A percentile compares a stretch with the other conserved stretches of the same genome.
Evolutionary conservation across 495 filamentous ascomycete species (phyloP).

Genomic region (Hypoxylon intermedium): DNA sequence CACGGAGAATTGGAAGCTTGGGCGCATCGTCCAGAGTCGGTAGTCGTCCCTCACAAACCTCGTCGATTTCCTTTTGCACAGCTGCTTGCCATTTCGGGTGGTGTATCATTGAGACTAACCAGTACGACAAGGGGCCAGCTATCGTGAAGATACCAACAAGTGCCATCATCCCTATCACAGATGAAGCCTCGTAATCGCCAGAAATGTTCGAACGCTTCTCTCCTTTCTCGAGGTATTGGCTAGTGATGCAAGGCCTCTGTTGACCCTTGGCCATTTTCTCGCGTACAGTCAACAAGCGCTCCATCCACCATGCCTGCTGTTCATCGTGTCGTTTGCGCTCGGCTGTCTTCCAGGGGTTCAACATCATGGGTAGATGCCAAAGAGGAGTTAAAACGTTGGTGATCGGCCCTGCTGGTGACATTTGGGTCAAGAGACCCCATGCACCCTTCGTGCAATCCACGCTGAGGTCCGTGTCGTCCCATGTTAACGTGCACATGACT

Average conservation of each 20-base stretch:
- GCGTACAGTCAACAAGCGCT: slow-evolving; percentile 34
- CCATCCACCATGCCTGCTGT: slow-evolving; percentile 52
- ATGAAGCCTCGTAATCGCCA: slow-evolving; percentile 51
- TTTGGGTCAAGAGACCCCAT: slow-evolving; percentile 50
- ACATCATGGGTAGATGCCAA: slow-evolving; percentile 46
- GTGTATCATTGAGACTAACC: slow-evolving; percentile 51
- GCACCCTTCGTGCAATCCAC: slow-evolving; percentile 47
- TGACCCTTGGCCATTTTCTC: slow-evolving; percentile 34
- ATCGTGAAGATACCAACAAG: slow-evolving; percentile 55
- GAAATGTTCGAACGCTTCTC: slow-evolving; percentile 45
- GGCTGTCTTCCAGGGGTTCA: slow-evolving; percentile 53
- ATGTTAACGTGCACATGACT: slow-evolving; percentile 52
- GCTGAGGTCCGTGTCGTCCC: slow-evolving; percentile 48
- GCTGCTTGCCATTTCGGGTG: slow-evolving; percentile 50
- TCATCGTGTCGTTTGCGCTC: slow-evolving; percentile 51
- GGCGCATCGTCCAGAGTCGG: slow-evolving; percentile 53
- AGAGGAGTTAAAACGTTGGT: slow-evolving; percentile 52
- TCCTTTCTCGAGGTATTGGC: slow-evolving; percentile 48
- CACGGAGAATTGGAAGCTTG: slow-evolving; percentile 55
- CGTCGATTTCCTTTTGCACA: slow-evolving; percentile 61
- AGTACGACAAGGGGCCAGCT: slow-evolving; percentile 51
- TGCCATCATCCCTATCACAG: slow-evolving; percentile 51
- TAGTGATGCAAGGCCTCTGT: slow-evolving; percentile 47
- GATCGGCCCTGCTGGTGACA: slow-evolving; percentile 55
- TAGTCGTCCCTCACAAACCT: slow-evolving; percentile 51